These are phyloP conservation scores for Plenodomus biglobosus DNA, from an alignment of 2,329 filamentous ascomycete genomes.

Conservation along the genomic window DNA sequence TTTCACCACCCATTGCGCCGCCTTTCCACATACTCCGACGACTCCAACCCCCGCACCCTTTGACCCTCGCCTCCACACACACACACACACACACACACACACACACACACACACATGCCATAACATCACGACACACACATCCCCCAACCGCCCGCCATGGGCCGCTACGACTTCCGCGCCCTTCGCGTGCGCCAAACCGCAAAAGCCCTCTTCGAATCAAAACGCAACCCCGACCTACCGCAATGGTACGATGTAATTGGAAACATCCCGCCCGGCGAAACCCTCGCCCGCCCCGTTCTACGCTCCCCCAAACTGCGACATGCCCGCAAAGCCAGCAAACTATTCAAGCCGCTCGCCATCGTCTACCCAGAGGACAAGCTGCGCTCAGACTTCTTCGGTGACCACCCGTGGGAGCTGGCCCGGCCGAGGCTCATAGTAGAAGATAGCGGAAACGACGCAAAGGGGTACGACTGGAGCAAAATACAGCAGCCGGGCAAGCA, in stretches of 20 bases:
- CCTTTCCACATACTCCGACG: not conserved
- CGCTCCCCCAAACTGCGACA: conserved; percentile 50
- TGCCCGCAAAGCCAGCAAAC: conserved; percentile 63
- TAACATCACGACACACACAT: not conserved
- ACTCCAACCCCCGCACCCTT: too few relatives aligned
- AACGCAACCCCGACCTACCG: conserved; percentile 47
- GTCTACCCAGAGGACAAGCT: conserved; percentile 81
- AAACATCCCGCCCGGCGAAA: conserved; percentile 61
- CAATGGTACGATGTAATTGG: conserved; percentile 61
- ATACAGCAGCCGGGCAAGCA: conserved; percentile 73
- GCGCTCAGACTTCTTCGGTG: conserved; percentile 79
- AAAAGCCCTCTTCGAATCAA: conserved; percentile 52
- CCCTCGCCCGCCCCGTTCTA: conserved; percentile 57
- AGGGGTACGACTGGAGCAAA: conserved; percentile 76
- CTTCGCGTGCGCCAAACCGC: conserved; percentile 57
- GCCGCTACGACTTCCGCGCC: conserved; percentile 55
- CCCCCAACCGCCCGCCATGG: conserved; percentile 50
- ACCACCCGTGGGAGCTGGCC: conserved; percentile 97
- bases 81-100: too few relatives aligned
- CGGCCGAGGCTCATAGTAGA: conserved; percentile 84
- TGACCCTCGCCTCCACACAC: too few relatives aligned
- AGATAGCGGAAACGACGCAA: conserved; percentile 77
- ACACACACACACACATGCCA: conserved; percentile 1
- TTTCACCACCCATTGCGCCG: conserved; percentile 8
- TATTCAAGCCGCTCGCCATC: conserved; percentile 80